A percentile compares a stretch with the other conserved stretches of the same genome.
These are phyloP conservation scores for Blastobotrys capitulatus DNA, from an alignment of 1,139 yeast genomes.

Conservation along the genomic window DNA sequence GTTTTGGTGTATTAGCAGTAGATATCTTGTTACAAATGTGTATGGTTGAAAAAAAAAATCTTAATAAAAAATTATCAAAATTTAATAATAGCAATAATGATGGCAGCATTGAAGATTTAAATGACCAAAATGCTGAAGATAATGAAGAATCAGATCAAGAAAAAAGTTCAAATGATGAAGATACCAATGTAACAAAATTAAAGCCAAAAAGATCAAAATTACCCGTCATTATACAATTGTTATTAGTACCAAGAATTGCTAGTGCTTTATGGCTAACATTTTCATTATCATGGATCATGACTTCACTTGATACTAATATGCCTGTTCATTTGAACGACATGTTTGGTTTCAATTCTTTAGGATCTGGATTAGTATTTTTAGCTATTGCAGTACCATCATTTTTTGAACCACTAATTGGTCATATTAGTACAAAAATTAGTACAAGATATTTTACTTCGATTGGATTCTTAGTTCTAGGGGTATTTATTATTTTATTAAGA, in stretches of 20 bases:
- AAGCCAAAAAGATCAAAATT: too few species aligned
- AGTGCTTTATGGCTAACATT: conserved; percentile 27
- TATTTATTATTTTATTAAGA: conserved; percentile 28
- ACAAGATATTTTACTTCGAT: conserved; percentile 25
- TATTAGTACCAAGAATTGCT: conserved; percentile 23
- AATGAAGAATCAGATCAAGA: not conserved
- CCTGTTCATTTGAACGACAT: conserved; percentile 30
- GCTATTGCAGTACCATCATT: conserved; percentile 32
- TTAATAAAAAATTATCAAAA: conserved; percentile 8
- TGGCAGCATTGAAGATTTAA: not conserved
- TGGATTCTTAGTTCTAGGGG: conserved; percentile 26
- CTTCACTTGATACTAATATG: conserved; percentile 33
- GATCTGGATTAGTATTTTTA: conserved; percentile 31
- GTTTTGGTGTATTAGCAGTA: conserved; percentile 30
- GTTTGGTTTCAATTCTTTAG: conserved; percentile 30
- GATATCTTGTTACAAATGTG: conserved; percentile 32
- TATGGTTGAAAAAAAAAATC: conserved; percentile 27
- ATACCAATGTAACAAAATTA: too few species aligned
- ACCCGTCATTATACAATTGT: conserved; percentile 11
- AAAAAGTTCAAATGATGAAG: not conserved
- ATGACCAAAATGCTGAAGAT: not conserved
- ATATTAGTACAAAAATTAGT: conserved; percentile 29
- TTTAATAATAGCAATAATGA: not conserved
- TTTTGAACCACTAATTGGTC: conserved; percentile 32
- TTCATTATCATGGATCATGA: conserved; percentile 30